Evolutionary conservation across 129 eudicot species (phyloP), one percentile per base, ranked within the genome.

Genomic region (Logfia minima): DNA sequence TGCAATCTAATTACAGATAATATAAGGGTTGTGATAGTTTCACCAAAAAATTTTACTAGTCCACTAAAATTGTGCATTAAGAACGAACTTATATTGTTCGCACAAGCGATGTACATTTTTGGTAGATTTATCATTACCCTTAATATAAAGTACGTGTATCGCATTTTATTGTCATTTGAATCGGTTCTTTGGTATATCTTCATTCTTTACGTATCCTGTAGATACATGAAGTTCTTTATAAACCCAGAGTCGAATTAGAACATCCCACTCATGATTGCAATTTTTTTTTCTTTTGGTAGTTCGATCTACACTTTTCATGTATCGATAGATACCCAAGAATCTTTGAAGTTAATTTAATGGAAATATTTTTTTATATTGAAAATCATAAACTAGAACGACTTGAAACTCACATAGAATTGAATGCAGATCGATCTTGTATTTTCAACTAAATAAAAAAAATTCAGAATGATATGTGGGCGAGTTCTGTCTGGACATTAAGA

Each of bases 401-500:
- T 79, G 80, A 62, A 75, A 71, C 56, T 79, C 72, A 79, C 82
- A 79, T 19, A 9, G 52, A 79, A 71, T 71, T 79, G 63, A 79
- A 43, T 71, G 71, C 71, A 29, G 66, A 79, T 71, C 71, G 68
- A 69, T 58, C 45, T 78, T 70, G 43, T 69, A n/a, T 26, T 34
- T 68, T 55, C 68, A 68, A 34, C 14, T 37, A 8, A 32, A 66
- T 77, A 8, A 37, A 48, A 77, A 52, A n/a, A n/a, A 45, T 66
- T 8, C 5, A 77, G 22, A 19, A 37, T 0, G 32, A 77, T 53
- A 39, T 8, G 67, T 24, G 73, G 39, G 23, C 34, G 56, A 78
- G 32, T 29, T 80, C 48, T 83, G 86, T 83, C 83, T 68, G 67
- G 83, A 74, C 60, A 74, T 43, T 48, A 65, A 52, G 84, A 65